These are phyloP conservation scores for Cladosporium sp. DNA, from an alignment of 2,329 filamentous ascomycete genomes.

Conservation along the genomic window DNA sequence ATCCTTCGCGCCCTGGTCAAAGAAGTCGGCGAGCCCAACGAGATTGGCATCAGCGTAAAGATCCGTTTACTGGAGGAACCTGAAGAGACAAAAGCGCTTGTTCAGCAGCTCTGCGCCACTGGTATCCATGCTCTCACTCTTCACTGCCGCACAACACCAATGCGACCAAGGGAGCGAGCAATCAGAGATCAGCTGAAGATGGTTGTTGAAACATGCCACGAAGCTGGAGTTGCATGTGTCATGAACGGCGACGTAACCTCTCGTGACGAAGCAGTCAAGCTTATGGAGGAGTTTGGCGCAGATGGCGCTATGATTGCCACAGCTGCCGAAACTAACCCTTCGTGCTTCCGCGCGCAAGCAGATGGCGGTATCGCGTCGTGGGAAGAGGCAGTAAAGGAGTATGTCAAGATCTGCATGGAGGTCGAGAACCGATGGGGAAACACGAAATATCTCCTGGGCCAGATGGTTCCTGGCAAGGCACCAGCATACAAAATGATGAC, in stretches of 20 bases:
- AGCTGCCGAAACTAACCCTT: conserved; percentile 85
- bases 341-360: conserved; percentile 71
- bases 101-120: conserved; percentile 75
- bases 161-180: conserved; percentile 86
- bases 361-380: conserved; percentile 73
- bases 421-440: conserved; percentile 87
- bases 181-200: conserved; percentile 83
- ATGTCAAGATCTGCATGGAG: conserved; percentile 70
- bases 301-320: conserved; percentile 98
- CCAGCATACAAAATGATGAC: conserved; percentile 63
- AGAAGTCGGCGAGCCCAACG: conserved; percentile 72
- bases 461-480: conserved; percentile 81
- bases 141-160: conserved; percentile 93
- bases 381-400: conserved; percentile 74
- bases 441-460: conserved; percentile 85
- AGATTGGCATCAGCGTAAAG: conserved; percentile 96
- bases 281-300: conserved; percentile 77
- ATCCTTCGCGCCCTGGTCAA: conserved; percentile 82
- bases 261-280: conserved; percentile 67
- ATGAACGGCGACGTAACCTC: conserved; percentile 91
- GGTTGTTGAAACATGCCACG: conserved; percentile 76
- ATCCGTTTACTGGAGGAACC: conserved; percentile 82
- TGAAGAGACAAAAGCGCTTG: conserved; percentile 73
- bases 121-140: conserved; percentile 91
- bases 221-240: conserved; percentile 84